A percentile compares a stretch with the other conserved stretches of the same genome.
phyloP scores from a whole-genome alignment of 768 basidiomycete species.

The Strobilomyces echinocephalus region DNA sequence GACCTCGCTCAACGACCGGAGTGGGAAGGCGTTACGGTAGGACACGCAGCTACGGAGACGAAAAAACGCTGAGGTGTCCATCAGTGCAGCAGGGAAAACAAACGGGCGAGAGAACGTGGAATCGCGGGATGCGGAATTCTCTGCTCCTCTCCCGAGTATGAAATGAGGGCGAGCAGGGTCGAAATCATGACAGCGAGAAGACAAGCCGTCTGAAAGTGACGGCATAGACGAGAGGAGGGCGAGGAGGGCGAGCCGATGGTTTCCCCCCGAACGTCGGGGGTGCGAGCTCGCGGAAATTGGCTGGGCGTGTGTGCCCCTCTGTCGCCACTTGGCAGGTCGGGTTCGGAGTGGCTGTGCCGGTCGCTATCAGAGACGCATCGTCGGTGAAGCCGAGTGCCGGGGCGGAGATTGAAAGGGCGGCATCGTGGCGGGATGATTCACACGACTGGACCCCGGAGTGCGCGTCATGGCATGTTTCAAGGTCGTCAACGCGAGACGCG shows the following conservation, averaged over 20 bases:
- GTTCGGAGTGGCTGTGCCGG: conserved; percentile 2
- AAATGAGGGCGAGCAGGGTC: conserved; percentile 11
- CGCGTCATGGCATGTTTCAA: not conserved
- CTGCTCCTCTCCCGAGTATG: conserved; percentile 1
- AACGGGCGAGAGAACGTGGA: not conserved
- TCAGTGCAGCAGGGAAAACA: not conserved
- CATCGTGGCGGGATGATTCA: conserved; percentile 2
- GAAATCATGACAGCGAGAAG: not conserved
- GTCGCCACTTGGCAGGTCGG: not conserved
- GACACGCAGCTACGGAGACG: conserved; percentile 9
- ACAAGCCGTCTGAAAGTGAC: not conserved
- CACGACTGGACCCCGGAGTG: conserved; percentile 2
- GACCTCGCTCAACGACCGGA: conserved; percentile 10
- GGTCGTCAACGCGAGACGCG: not conserved
- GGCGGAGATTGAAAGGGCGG: conserved; percentile 8
- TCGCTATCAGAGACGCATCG: not conserved
- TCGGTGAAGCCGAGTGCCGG: not conserved
- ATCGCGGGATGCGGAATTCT: not conserved
- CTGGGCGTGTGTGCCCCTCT: not conserved
- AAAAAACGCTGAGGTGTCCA: conserved; percentile 12
- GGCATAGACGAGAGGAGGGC: not conserved
- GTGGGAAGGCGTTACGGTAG: conserved; percentile 16
- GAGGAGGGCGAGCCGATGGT: not conserved
- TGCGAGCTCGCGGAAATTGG: conserved; percentile 10
- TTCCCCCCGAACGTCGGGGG: not conserved